Evolutionary conservation across 306 rosid species (phyloP).

Genomic region (Comarum palustre): DNA sequence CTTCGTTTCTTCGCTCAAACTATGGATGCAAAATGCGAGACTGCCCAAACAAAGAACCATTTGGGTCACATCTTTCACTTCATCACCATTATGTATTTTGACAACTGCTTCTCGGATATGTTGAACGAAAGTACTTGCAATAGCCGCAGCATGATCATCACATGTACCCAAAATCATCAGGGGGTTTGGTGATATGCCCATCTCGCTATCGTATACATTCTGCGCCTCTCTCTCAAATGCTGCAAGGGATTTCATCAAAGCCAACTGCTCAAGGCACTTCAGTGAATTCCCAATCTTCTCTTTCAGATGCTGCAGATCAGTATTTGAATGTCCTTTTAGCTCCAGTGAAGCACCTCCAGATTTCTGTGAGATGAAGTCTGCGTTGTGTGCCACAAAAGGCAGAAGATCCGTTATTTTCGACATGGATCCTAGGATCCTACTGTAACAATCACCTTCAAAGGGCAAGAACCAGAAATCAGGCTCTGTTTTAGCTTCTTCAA

Average conservation of each 20-base stretch:
- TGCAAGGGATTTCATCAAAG: conserved; percentile 28
- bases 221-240: conserved; percentile 33
- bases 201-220: conserved; percentile 39
- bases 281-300: conserved; percentile 35
- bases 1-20: conserved; percentile 50
- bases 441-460: conserved; percentile 47
- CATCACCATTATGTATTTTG: conserved; percentile 28
- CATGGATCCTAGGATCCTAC: conserved; percentile 47
- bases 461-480: conserved; percentile 83
- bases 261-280: conserved; percentile 32
- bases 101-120: conserved; percentile 42
- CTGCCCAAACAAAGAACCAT: conserved; percentile 48
- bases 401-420: conserved; percentile 44
- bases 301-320: conserved; percentile 41
- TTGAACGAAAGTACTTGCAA: conserved; percentile 44
- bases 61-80: conserved; percentile 46
- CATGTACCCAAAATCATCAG: conserved; percentile 24
- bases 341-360: conserved; percentile 17
- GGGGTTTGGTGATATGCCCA: conserved; percentile 33
- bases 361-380: conserved; percentile 36
- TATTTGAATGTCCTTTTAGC: conserved; percentile 31
- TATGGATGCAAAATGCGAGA: conserved; percentile 57
- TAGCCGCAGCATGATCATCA: conserved; percentile 39
- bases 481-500: conserved; percentile 58
- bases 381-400: conserved; percentile 32